phyloP scores from a whole-genome alignment of 2,329 filamentous ascomycete genomes.

The Phialemoniopsis sp. region DNA sequence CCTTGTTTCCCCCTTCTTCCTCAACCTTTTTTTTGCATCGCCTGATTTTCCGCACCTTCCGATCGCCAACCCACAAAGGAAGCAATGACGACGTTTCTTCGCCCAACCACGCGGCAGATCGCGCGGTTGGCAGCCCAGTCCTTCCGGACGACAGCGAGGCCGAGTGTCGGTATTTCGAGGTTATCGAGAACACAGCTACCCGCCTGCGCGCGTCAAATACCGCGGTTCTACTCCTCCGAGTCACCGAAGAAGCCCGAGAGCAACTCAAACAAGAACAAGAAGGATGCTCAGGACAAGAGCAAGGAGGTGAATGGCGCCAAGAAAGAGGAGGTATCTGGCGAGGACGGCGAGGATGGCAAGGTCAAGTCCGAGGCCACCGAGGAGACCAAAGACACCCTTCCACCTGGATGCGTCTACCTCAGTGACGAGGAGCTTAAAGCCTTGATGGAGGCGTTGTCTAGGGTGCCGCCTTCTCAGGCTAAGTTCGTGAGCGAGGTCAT shows the following conservation, averaged over 20 bases:
- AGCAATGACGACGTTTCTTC: slow-evolving; percentile 18
- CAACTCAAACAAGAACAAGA: slow-evolving; percentile 7
- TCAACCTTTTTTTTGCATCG: slow-evolving; percentile 1
- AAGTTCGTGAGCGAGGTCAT: slow-evolving; percentile 55
- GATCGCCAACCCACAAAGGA: background rate
- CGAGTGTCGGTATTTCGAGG: slow-evolving; percentile 10
- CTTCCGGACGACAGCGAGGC: slow-evolving; percentile 15
- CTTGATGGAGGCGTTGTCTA: slow-evolving; percentile 56
- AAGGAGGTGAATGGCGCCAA: background rate
- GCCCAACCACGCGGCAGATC: slow-evolving; percentile 20
- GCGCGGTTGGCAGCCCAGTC: slow-evolving; percentile 17
- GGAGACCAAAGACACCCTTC: slow-evolving; percentile 19
- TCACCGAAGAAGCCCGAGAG: slow-evolving; percentile 6
- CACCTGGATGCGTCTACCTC: slow-evolving; percentile 42
- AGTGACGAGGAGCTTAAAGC: slow-evolving; percentile 42
- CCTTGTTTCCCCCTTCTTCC: no score
- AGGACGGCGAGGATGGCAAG: background rate
- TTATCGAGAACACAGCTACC: slow-evolving; percentile 10
- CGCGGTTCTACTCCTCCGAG: slow-evolving; percentile 18
- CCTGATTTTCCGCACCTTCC: slow-evolving; percentile 7
- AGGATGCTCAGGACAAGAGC: background rate
- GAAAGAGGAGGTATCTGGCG: background rate
- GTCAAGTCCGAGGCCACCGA: background rate
- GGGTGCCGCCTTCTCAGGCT: slow-evolving; percentile 59
- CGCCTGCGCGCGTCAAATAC: slow-evolving; percentile 9